These are phyloP conservation scores for Extremus antarcticus DNA, from an alignment of 495 filamentous ascomycete genomes.

Conservation along the genomic window DNA sequence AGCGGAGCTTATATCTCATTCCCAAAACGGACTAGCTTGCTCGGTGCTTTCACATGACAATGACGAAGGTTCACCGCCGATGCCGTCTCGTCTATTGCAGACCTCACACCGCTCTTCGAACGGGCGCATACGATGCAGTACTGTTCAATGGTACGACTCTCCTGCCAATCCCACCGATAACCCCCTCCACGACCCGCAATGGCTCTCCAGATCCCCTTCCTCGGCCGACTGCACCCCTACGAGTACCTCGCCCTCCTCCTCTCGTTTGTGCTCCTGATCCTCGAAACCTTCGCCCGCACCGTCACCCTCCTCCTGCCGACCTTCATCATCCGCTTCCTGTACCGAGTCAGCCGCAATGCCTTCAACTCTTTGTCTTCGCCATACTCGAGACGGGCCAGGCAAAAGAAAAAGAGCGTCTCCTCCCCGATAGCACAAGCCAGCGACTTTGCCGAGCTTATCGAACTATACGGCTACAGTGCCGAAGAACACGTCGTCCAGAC, in stretches of 20 bases:
- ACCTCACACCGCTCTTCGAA: background rate
- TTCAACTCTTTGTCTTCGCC: slow-evolving; percentile 71
- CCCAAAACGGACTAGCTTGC: background rate
- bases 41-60: slow-evolving; percentile 12
- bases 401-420: slow-evolving; percentile 39
- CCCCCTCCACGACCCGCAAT: background rate
- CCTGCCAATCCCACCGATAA: slow-evolving; percentile 14
- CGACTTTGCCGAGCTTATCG: slow-evolving; percentile 87
- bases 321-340: slow-evolving; percentile 70
- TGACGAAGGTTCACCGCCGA: background rate
- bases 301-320: slow-evolving; percentile 79
- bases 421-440: slow-evolving; percentile 52
- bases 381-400: slow-evolving; percentile 51
- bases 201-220: slow-evolving; percentile 49
- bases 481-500: slow-evolving; percentile 97
- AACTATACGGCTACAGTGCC: slow-evolving; percentile 76
- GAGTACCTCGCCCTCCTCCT: slow-evolving; percentile 80
- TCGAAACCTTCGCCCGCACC: slow-evolving; percentile 74
- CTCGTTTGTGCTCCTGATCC: slow-evolving; percentile 67
- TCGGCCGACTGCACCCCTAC: slow-evolving; percentile 62
- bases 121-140: background rate
- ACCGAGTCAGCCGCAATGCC: slow-evolving; percentile 64
- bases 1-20: no score
- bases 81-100: background rate
- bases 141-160: slow-evolving; percentile 36